Conservation (phyloP, 2,329 filamentous ascomycete genomes). For the Penicillium vulpinum region DNA sequence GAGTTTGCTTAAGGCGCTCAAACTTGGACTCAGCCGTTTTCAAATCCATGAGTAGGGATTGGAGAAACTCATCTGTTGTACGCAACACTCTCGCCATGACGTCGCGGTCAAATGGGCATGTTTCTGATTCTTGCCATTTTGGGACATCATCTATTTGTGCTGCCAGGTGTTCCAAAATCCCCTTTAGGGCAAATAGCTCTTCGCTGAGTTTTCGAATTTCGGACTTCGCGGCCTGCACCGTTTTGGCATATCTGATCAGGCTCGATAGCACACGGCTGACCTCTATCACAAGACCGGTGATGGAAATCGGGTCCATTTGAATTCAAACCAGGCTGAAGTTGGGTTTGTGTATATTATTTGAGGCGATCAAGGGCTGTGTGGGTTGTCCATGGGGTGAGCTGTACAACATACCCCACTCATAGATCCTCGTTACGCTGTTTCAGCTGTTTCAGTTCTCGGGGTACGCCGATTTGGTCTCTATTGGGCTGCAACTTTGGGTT, state of each 20-base stretch:
- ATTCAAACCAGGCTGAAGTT: not conserved
- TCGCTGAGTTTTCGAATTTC: constrained; percentile 21
- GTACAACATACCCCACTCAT: constrained; percentile 3
- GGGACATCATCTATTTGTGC: not conserved
- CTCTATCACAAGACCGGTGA: constrained; percentile 17
- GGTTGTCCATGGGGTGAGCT: not conserved
- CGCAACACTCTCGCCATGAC: constrained; percentile 14
- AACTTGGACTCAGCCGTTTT: constrained; percentile 15
- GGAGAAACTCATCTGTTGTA: constrained; percentile 17
- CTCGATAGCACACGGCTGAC: constrained; percentile 15
- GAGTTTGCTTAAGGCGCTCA: constrained; percentile 18
- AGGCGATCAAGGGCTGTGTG: not conserved
- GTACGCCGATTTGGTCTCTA: not conserved
- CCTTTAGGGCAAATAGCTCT: constrained; percentile 21
- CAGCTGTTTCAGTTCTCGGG: not conserved
- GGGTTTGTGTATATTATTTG: not conserved
- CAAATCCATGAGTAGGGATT: constrained; percentile 13
- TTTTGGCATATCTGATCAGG: constrained; percentile 20
- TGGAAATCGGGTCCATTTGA: constrained; percentile 21
- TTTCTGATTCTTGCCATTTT: constrained; percentile 4
- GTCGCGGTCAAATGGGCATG: constrained; percentile 9
- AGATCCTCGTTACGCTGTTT: not conserved
- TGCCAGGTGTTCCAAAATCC: constrained; percentile 19
- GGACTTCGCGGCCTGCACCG: constrained; percentile 15
- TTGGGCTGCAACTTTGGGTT: not conserved